Evolutionary conservation across 805 yeast genomes (phyloP), one percentile per base, ranked within the genome.

Genomic region (Torulaspora microellipsoides): DNA sequence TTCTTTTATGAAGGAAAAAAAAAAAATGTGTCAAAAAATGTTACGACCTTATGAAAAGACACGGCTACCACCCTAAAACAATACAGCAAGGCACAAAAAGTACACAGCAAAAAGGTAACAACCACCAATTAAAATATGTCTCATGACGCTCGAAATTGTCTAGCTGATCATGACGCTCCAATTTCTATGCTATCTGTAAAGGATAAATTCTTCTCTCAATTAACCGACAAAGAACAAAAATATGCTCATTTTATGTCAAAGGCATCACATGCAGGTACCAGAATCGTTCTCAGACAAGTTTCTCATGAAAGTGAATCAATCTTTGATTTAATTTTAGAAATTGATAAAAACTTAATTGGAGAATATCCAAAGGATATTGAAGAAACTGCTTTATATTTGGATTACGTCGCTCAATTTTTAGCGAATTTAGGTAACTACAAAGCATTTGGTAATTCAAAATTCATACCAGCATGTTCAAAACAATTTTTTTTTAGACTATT

Each of bases 381-480:
- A 9, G 67, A 65, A 11, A 69, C 67, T 1, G 63, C 28, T 8
- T 41, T 40, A 13, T 85, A 83, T 60, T 67, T 86, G 61, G 86
- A 83, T 58, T 87, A 78, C 62, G 83, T 81, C 27, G 83, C 88
- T 32, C 91, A 85, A 68, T 80, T 85, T 57, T 68, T 85, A 48
- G 70, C 81, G 31, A 85, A 85, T 64, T 70, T 81, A 62, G 93
- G 93, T 52, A 85, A 85, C 58, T 85, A 77, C 67, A 88, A 83
- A 66, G 83, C 93, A 1, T 88, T 88, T 62, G 96, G 96, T 52
- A 96, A 88, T 66, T 78, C 78, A 54, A 88, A 88, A 65, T 88
- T 88, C 58, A 73, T 88, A 49, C 96, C 96, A 32, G 68, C 78
- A 39, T 56, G 86, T 31, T 44, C 72, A 0, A 57, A 53, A 27